Percentiles rank a stretch among this genome's conserved stretches.
These are phyloP conservation scores for Amphirosellinia nigrospora DNA, from an alignment of 495 filamentous ascomycete genomes.

Conservation along the genomic window DNA sequence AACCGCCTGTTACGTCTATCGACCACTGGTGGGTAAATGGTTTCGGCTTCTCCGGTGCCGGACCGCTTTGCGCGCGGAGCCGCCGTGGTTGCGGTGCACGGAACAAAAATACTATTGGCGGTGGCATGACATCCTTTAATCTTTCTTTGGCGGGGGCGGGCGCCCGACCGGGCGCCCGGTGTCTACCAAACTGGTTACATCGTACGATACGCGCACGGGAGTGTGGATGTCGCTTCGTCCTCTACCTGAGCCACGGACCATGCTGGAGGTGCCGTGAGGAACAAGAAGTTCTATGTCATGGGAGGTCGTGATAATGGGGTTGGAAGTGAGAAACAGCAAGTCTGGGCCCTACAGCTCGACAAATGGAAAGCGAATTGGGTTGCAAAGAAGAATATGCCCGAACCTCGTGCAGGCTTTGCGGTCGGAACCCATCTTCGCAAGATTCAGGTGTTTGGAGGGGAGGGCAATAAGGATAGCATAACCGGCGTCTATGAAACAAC, in stretches of 20 bases:
- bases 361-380: slow-evolving; percentile 35
- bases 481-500: neutral
- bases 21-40: neutral
- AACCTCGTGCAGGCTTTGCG: slow-evolving; percentile 42
- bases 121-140: slow-evolving; percentile 31
- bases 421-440: slow-evolving; percentile 38
- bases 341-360: slow-evolving; percentile 45
- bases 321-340: slow-evolving; percentile 40
- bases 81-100: slow-evolving; percentile 34
- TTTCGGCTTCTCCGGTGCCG: neutral
- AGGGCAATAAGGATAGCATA: slow-evolving; percentile 38
- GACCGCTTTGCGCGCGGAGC: slow-evolving; percentile 31
- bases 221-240: slow-evolving; percentile 42
- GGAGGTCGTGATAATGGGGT: slow-evolving; percentile 42
- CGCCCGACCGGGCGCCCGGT: slow-evolving; percentile 13
- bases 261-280: slow-evolving; percentile 41
- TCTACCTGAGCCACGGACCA: slow-evolving; percentile 48
- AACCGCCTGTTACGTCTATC: neutral
- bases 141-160: neutral
- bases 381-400: slow-evolving; percentile 38
- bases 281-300: slow-evolving; percentile 44
- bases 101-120: slow-evolving; percentile 33
- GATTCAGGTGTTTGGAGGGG: slow-evolving; percentile 51
- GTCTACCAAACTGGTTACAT: slow-evolving; percentile 37
- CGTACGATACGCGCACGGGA: slow-evolving; percentile 39